These are phyloP conservation scores for Claviceps pusilla DNA, from an alignment of 2,329 filamentous ascomycete genomes.

Conservation along the genomic window DNA sequence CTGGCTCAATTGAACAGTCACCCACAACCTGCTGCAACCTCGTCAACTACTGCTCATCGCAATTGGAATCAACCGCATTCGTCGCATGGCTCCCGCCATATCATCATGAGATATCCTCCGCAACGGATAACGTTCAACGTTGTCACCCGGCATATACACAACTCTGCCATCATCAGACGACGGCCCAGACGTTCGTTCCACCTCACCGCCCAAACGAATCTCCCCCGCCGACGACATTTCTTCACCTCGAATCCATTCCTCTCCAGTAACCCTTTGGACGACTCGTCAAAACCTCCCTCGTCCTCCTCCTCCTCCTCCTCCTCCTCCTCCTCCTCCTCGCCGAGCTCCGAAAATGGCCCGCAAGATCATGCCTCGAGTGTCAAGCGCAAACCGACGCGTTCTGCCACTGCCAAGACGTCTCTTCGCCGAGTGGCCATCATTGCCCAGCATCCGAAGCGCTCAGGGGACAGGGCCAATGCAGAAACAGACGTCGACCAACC, in stretches of 20 bases:
- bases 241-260: slow-evolving; percentile 51
- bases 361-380: slow-evolving; percentile 12
- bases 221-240: slow-evolving; percentile 45
- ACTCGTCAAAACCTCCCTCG: slow-evolving; percentile 7
- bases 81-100: slow-evolving; percentile 10
- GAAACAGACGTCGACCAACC: slow-evolving; percentile 20
- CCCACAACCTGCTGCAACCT: not conserved
- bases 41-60: not conserved
- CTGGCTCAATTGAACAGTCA: not conserved
- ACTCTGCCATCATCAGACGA: slow-evolving; percentile 12
- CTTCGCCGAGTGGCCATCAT: slow-evolving; percentile 75
- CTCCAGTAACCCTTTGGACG: slow-evolving; percentile 17
- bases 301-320: not conserved
- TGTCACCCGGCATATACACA: slow-evolving; percentile 16
- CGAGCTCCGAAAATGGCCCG: slow-evolving; percentile 3
- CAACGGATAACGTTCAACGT: slow-evolving; percentile 19
- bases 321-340: not conserved
- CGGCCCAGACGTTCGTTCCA: slow-evolving; percentile 27
- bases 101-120: slow-evolving; percentile 19
- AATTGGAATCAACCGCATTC: not conserved
- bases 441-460: slow-evolving; percentile 47
- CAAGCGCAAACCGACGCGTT: slow-evolving; percentile 33
- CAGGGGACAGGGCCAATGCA: slow-evolving; percentile 17
- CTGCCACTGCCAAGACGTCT: slow-evolving; percentile 48
- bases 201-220: slow-evolving; percentile 24